Base-by-base conservation (phyloP, 495 filamentous ascomycete genomes). In the Tuber calosporum region DNA sequence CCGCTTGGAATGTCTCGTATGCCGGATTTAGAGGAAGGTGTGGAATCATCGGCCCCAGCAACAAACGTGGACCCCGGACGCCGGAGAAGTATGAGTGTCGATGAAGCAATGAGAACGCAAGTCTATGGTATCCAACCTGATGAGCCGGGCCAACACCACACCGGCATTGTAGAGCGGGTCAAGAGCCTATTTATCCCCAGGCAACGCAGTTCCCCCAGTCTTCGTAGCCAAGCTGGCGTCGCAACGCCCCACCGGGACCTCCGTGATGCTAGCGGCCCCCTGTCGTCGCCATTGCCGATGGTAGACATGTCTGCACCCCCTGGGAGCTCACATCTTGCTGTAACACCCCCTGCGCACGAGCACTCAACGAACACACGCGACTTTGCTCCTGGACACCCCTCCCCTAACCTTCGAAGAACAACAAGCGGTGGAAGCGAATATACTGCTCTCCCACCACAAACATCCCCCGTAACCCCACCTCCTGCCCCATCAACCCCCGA, bases 1-100 rank as follows among this genome's bases (percentile, higher is more conserved):
- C 95, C 95, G 0, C 83, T 96, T 9, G 94, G 95, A 19, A 95
- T 97, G 90, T 90, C 93, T 0, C 88, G 87, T 40, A 93, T 97
- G 82, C 94, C 93, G 0, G 88, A 86, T 39, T 84, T 88, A 15
- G 88, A 89, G 66, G 87, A 91, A 72, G 86, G 84, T 3, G 82
- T 83, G 39, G 81, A 86, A 43, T 86, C 88, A 66, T 89, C 86
- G 66, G 86, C 91, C 72, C 87, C 90, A 68, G 85, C 77, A 4
- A 30, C 26, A 62, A 15, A 17, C 53, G 13, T 34, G 26, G 68
- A 69, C 45, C 37, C 37, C 22, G 75, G 73, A 68, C 82, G 87
- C 5, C 83, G 87, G 42, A 85, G 84, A 70, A 87, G 84, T 72
- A 83, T 87, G 72, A 81, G 86, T 58, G 79, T 85, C 5, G 84